These are phyloP conservation scores for Diaporthe velutina DNA, from an alignment of 2,329 filamentous ascomycete species.

Conservation along the genomic window DNA sequence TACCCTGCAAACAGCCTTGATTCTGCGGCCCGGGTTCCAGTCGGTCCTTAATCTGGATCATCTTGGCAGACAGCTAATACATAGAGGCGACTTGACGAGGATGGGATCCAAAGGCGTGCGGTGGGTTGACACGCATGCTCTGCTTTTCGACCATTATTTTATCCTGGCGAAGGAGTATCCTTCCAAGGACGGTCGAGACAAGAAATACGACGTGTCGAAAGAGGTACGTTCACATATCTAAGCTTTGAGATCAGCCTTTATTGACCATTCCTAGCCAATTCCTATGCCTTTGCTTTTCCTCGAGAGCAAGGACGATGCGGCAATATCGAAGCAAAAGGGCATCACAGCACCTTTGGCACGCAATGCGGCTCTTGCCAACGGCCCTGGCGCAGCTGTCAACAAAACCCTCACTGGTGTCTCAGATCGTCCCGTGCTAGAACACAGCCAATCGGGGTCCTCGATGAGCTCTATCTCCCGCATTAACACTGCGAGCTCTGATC, in stretches of 20 bases:
- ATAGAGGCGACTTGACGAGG: slow-evolving; percentile 88
- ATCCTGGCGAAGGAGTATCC: slow-evolving; percentile 87
- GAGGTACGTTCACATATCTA: slow-evolving; percentile 61
- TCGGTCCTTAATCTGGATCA: slow-evolving; percentile 93
- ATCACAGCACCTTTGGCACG: slow-evolving; percentile 73
- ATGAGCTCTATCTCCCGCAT: slow-evolving; percentile 65
- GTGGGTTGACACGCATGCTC: slow-evolving; percentile 93
- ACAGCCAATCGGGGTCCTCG: slow-evolving; percentile 77
- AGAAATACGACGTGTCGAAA: slow-evolving; percentile 95
- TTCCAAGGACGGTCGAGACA: slow-evolving; percentile 77
- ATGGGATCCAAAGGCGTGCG: slow-evolving; percentile 90
- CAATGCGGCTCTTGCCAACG: slow-evolving; percentile 71
- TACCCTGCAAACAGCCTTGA: slow-evolving; percentile 85
- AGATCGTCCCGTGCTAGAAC: slow-evolving; percentile 72
- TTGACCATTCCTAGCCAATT: slow-evolving; percentile 72
- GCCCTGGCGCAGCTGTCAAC: slow-evolving; percentile 68
- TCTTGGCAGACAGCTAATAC: slow-evolving; percentile 90
- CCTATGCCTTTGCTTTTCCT: slow-evolving; percentile 96
- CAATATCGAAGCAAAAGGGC: slow-evolving; percentile 86
- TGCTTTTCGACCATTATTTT: slow-evolving; percentile 97
- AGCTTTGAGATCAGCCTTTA: slow-evolving; percentile 2
- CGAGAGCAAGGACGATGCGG: slow-evolving; percentile 92
- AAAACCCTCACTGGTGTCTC: slow-evolving; percentile 61
- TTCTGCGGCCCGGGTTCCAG: slow-evolving; percentile 89
- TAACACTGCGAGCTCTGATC: slow-evolving; percentile 63